These are phyloP conservation scores for Waltergamsia citrina DNA, from an alignment of 2,329 filamentous ascomycete species.

Conservation along the genomic window DNA sequence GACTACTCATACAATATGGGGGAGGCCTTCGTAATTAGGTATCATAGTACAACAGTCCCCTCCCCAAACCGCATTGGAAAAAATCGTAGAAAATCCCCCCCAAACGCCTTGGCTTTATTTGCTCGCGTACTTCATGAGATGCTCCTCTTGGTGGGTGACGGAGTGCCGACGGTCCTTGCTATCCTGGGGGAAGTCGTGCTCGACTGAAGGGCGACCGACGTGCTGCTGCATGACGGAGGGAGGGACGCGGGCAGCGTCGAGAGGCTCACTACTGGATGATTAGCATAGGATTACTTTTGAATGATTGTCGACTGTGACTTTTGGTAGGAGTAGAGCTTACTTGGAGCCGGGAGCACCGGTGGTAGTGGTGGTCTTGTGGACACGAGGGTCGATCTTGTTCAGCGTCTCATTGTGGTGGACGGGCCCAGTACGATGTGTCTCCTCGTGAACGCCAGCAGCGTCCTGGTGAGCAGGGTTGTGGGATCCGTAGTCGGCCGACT, in stretches of 20 bases:
- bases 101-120: no score
- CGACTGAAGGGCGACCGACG: conserved; percentile 15
- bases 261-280: neutral
- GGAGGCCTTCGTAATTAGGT: no score
- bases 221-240: conserved; percentile 14
- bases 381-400: conserved; percentile 6
- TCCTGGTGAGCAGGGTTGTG: no score
- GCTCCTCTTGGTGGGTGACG: conserved; percentile 19
- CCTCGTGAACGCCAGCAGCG: neutral
- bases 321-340: neutral
- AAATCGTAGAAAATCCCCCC: no score
- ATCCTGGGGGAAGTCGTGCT: conserved; percentile 19
- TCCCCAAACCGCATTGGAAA: no score
- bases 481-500: neutral
- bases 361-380: conserved; percentile 2
- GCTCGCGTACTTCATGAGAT: conserved; percentile 14
- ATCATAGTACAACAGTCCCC: no score
- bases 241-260: conserved; percentile 13
- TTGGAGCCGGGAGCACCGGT: neutral
- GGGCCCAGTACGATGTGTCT: conserved; percentile 2
- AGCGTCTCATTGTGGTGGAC: conserved; percentile 5
- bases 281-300: neutral
- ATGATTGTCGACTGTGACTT: neutral
- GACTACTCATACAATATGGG: no score
- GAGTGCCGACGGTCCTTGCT: conserved; percentile 16